These are phyloP conservation scores for Wickerhamomyces mucosus DNA, from an alignment of 805 yeast genomes.

Conservation along the genomic window DNA sequence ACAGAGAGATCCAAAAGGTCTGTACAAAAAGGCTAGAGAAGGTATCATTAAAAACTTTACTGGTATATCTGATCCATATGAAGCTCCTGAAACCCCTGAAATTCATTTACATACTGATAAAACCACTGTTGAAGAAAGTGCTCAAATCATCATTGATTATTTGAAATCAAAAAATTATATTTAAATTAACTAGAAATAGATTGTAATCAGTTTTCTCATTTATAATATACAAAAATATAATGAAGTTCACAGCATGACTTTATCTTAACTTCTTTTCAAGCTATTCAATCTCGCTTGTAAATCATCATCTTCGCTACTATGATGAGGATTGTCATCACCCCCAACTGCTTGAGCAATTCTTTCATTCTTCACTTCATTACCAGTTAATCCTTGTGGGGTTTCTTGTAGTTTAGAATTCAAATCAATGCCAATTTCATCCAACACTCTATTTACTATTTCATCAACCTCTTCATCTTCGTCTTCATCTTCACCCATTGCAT, in stretches of 20 bases:
- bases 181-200: conserved; percentile 2
- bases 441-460: conserved; percentile 80
- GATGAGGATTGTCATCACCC: conserved; percentile 27
- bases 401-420: conserved; percentile 40
- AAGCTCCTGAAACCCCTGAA: conserved; percentile 82
- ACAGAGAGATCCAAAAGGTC: conserved; percentile 94
- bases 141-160: conserved; percentile 60
- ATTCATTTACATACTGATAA: conserved; percentile 69
- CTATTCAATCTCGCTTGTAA: conserved; percentile 83
- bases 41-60: conserved; percentile 92
- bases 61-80: conserved; percentile 93
- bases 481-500: conserved; percentile 87
- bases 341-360: conserved; percentile 50
- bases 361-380: conserved; percentile 19
- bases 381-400: conserved; percentile 32
- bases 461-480: conserved; percentile 86
- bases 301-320: conserved; percentile 54
- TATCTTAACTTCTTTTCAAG: conserved; percentile 55
- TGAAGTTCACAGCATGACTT: too few species aligned
- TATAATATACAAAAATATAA: too few species aligned
- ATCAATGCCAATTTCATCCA: conserved; percentile 95
- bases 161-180: conserved; percentile 38
- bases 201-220: too few species aligned
- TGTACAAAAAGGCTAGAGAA: conserved; percentile 93
- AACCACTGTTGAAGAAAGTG: conserved; percentile 71